phyloP scores from a whole-genome alignment of 495 filamentous ascomycete genomes.

The Penicillium turbatum region DNA sequence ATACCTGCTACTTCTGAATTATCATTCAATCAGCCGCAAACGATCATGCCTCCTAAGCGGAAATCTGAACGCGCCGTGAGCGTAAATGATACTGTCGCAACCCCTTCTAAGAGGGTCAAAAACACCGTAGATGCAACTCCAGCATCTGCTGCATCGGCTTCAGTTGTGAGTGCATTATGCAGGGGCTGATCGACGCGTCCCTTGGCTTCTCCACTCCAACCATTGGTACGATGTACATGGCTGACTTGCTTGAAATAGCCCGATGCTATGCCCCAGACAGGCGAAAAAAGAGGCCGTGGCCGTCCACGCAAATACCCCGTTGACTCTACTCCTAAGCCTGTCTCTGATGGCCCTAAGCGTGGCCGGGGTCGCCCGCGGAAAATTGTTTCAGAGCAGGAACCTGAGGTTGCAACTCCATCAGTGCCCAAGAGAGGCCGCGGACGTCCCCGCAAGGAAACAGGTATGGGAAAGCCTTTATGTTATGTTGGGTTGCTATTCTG shows the following conservation, averaged over 20 bases:
- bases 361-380: slow-evolving; percentile 39
- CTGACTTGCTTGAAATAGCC: slow-evolving; percentile 5
- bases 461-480: slow-evolving; percentile 6
- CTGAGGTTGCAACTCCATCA: background rate
- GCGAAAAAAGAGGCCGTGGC: slow-evolving; percentile 37
- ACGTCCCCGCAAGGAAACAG: slow-evolving; percentile 29
- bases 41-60: slow-evolving; percentile 27
- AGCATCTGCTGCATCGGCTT: background rate
- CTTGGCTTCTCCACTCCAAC: slow-evolving; percentile 6
- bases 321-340: slow-evolving; percentile 18
- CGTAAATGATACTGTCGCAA: slow-evolving; percentile 13
- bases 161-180: slow-evolving; percentile 14
- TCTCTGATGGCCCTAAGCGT: slow-evolving; percentile 31
- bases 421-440: slow-evolving; percentile 22
- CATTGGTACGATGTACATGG: background rate
- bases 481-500: background rate
- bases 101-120: slow-evolving; percentile 26
- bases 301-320: slow-evolving; percentile 38
- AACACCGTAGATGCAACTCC: background rate
- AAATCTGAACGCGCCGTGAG: slow-evolving; percentile 24
- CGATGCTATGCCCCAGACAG: slow-evolving; percentile 22
- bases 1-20: background rate
- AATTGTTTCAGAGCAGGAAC: slow-evolving; percentile 9
- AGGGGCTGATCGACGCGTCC: slow-evolving; percentile 11
- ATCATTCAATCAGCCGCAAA: background rate